A percentile compares a stretch with the other conserved stretches of the same genome.
Conservation (phyloP, 768 basidiomycete species). For the Trametes cinnabarina region DNA sequence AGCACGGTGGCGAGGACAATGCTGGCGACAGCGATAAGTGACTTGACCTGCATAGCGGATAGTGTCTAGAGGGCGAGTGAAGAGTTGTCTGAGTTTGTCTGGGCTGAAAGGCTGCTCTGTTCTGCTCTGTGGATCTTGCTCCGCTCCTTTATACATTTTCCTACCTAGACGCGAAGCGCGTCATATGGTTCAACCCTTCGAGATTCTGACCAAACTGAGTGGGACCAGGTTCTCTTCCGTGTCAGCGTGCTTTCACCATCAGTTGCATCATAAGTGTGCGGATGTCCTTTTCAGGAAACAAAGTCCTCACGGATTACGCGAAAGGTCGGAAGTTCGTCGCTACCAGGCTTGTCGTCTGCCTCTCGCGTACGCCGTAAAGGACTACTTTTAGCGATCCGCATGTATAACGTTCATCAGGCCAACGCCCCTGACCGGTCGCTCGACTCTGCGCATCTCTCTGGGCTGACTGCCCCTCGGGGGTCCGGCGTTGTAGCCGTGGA, state of each 20-base stretch:
- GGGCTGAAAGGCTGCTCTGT: background rate
- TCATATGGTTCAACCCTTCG: constrained; percentile 12
- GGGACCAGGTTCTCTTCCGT: background rate
- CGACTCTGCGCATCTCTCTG: background rate
- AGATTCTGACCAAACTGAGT: constrained; percentile 5
- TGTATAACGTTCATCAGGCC: background rate
- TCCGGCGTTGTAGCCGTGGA: background rate
- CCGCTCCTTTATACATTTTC: constrained; percentile 9
- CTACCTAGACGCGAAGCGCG: background rate
- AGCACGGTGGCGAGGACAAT: constrained; percentile 9
- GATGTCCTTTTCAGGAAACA: background rate
- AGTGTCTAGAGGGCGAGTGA: background rate
- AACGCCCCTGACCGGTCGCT: too few species aligned
- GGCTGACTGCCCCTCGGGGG: background rate
- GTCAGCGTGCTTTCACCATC: constrained; percentile 1
- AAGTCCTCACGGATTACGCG: constrained; percentile 11
- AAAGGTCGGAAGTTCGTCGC: constrained; percentile 17
- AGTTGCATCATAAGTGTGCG: constrained; percentile 16
- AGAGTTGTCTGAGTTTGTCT: constrained; percentile 1
- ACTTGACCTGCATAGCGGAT: constrained; percentile 13
- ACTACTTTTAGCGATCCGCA: background rate
- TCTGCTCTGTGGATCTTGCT: background rate
- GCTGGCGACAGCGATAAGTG: constrained; percentile 12
- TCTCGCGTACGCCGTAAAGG: background rate
- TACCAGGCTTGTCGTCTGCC: background rate